Base-by-base conservation (phyloP, 805 yeast species). In the Pichia nakasei region DNA sequence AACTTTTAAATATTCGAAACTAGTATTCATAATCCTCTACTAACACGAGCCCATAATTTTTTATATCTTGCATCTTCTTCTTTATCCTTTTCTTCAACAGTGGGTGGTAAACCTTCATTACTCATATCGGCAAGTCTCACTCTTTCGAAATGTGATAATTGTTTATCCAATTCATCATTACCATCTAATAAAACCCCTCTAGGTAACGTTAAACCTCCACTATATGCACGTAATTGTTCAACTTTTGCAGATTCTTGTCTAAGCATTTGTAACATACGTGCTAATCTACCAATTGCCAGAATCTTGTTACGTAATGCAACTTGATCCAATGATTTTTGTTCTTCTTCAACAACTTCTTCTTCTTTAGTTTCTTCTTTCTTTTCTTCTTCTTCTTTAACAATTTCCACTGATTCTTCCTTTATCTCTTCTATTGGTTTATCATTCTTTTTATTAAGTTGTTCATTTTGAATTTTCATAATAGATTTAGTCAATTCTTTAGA, bases 201-300 rank as follows among this genome's bases (percentile, higher is more conserved):
- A 15, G 98, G 97, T 51, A 93, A 68, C 11, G 38, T 43, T 9
- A 68, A 69, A 13, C 93, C 89, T 36, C 89, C 82, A 47, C 83
- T 73, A 49, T 80, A 69, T 29, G 73, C 71, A 63, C 93, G 85
- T 56, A 91, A 70, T 56, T 83, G 88, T 46, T 83, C 82, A 39
- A 93, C 95, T 52, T 79, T 80, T 61, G 86, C 97, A 38, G 91
- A 76, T 59, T 91, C 96, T 59, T 87, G 87, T 51, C 97, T 74
- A 54, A 91, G 69, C 7, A 91, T 83, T 49, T 82, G 82, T 66
- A 84, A 93, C 96, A 93, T 89, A 47, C 97, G 75, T 19, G 96
- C 83, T 43, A 91, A 86, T 52, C 95, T 75, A n/a, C 97, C 97
- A 63, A 91, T 93, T 13, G 97, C 97, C 55, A 91, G 65, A 42